Conservation (phyloP, 2,329 filamentous ascomycete genomes). For the Dothistroma pini region DNA sequence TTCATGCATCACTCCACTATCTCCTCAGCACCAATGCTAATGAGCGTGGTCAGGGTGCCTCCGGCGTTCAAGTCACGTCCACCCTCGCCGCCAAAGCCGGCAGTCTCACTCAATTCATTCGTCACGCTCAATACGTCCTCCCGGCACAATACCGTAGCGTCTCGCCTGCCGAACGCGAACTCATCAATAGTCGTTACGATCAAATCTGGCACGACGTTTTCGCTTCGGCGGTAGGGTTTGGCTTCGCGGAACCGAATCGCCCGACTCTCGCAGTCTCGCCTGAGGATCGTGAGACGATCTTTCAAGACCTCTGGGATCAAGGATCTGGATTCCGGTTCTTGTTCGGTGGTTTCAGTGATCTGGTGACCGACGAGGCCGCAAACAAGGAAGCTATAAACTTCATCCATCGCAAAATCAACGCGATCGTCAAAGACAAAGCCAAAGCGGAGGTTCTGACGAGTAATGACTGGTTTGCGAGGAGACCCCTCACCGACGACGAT, state of each 20-base stretch:
- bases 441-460: conserved; percentile 45
- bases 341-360: conserved; percentile 25
- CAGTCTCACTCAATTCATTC: conserved; percentile 57
- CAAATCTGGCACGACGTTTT: conserved; percentile 51
- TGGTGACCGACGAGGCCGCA: conserved; percentile 36
- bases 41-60: no score
- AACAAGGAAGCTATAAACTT: conserved; percentile 45
- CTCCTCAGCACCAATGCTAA: no score
- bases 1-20: no score
- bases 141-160: conserved; percentile 55
- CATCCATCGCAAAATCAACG: conserved; percentile 43
- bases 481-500: conserved; percentile 44
- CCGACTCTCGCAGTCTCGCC: conserved; percentile 50
- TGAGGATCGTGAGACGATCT: conserved; percentile 44
- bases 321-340: conserved; percentile 28
- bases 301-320: conserved; percentile 39
- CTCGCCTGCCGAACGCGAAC: conserved; percentile 49
- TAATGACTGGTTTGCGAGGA: conserved; percentile 42
- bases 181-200: conserved; percentile 32
- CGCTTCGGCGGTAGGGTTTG: conserved; percentile 48
- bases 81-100: conserved; percentile 45
- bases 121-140: conserved; percentile 62
- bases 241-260: conserved; percentile 52
- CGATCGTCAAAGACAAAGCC: conserved; percentile 40
- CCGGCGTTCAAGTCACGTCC: conserved; percentile 58